phyloP scores from a whole-genome alignment of 495 filamentous ascomycete species.

The Hypoxylon perforatum region DNA sequence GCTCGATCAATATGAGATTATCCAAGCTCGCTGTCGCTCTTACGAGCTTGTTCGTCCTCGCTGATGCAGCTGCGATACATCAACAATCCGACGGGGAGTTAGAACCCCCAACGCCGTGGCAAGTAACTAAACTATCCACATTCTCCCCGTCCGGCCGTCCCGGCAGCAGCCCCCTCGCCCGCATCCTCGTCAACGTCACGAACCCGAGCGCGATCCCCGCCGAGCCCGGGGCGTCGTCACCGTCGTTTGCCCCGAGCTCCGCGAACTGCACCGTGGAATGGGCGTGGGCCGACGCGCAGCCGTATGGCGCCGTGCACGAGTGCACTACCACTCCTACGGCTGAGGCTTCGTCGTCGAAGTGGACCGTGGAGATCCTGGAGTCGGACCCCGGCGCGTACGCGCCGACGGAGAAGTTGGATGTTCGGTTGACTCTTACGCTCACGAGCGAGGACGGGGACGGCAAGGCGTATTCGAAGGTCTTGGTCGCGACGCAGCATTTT shows the following conservation, averaged over 20 bases:
- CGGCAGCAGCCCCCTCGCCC: neutral
- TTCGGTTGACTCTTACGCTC: conserved; percentile 31
- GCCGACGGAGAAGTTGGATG: conserved; percentile 27
- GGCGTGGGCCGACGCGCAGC: neutral
- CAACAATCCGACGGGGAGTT: neutral
- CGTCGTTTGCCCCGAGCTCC: conserved; percentile 8
- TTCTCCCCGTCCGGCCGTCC: conserved; percentile 32
- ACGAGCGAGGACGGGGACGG: conserved; percentile 13
- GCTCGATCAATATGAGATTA: conserved; percentile 13
- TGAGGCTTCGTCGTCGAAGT: conserved; percentile 6
- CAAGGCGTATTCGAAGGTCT: conserved; percentile 8
- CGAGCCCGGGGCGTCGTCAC: neutral
- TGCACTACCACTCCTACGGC: conserved; percentile 4
- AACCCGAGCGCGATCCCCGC: conserved; percentile 27
- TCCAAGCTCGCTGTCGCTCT: conserved; percentile 13
- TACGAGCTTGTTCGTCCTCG: conserved; percentile 20
- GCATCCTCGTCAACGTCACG: conserved; percentile 16
- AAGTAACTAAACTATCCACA: conserved; percentile 19
- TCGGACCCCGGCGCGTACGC: neutral
- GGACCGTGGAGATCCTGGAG: conserved; percentile 30
- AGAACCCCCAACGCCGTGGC: conserved; percentile 15
- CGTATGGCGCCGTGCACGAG: conserved; percentile 8
- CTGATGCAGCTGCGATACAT: neutral
- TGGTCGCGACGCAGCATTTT: conserved; percentile 29
- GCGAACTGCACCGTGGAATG: conserved; percentile 28